Conservation (phyloP, 495 filamentous ascomycete genomes). For the Annulohypoxylon bovei region DNA sequence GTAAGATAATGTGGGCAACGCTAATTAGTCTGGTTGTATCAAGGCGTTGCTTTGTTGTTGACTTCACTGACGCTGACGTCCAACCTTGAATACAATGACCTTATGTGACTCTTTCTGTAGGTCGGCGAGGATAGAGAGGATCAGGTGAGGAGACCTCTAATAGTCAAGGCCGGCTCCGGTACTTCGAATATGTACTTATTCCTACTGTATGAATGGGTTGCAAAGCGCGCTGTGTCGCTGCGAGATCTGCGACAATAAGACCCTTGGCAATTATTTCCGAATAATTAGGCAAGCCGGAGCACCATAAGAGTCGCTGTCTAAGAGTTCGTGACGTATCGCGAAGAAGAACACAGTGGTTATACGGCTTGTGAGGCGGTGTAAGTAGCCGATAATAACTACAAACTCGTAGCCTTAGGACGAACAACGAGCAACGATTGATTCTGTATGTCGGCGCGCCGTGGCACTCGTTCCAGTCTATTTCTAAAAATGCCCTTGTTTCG, state of each 20-base stretch:
- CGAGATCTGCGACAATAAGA: conserved; percentile 41
- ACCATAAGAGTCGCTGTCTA: conserved; percentile 15
- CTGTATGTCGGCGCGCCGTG: conserved; percentile 10
- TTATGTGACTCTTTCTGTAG: not conserved
- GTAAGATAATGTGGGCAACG: not conserved
- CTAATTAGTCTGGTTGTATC: conserved; percentile 7
- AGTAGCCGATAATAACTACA: conserved; percentile 20
- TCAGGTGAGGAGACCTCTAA: conserved; percentile 15
- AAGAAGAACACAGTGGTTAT: conserved; percentile 18
- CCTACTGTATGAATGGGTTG: conserved; percentile 6
- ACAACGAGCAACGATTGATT: conserved; percentile 12
- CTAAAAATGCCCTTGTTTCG: conserved; percentile 28
- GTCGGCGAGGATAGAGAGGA: not conserved
- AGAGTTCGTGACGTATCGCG: conserved; percentile 40
- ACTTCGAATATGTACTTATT: conserved; percentile 7
- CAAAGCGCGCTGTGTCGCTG: conserved; percentile 32
- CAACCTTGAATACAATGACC: not conserved
- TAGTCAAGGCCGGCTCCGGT: conserved; percentile 1
- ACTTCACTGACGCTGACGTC: not conserved
- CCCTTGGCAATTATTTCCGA: conserved; percentile 32
- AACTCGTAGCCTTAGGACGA: conserved; percentile 10
- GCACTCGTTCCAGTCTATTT: conserved; percentile 4
- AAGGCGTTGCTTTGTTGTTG: conserved; percentile 14
- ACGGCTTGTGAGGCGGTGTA: conserved; percentile 36
- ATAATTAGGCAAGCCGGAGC: conserved; percentile 15